Base-by-base conservation (phyloP, 371 early-diverging fungal genomes). In the Syncephalastrum sp. region DNA sequence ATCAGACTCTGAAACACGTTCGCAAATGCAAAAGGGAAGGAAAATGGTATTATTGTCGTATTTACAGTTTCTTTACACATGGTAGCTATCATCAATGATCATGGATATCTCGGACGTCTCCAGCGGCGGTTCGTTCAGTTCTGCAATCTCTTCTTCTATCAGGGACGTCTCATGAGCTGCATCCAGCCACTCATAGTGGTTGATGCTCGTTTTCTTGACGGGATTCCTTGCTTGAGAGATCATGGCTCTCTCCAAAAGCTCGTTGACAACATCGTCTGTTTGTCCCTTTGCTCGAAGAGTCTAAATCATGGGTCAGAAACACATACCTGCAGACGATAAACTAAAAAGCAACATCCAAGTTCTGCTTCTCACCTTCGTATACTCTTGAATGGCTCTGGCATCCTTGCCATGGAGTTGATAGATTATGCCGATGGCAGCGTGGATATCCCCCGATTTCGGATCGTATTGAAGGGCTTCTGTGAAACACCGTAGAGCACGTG, bases 401-500 rank as follows among this genome's bases (percentile, higher is more conserved):
- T 67, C 53, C 17, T 72, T 59, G 13, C 73, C 67, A 52, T 73
- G 69, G 19, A 71, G 56, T 44, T 86, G 82, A 29, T 75, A 67
- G 3, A 85, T 77, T 42, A 80, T 62, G 5, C 80, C 89, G 0
- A 86, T 54, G 0, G 73, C 68, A 0, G 71, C 60, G 47, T 68
- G 62, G 1, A 70, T 68, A 29, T 63, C 53, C 0, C 68, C 47
- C 15, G 63, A 54, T 4, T 65, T 54, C 4, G 69, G 67, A 38
- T 80, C 62, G n/a, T 77, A 66, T 1, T 56, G 59, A 13, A 81
- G 55, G 2, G 85, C 79, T 53, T 77, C 69, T 14, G 73, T 38
- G 52, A 77, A 84, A 52, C 80, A 82, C 17, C 25, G 59, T 51
- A 74, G 53, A 5, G 88, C 86, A 6, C 72, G 67, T 8, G 70